These are phyloP conservation scores for Populus hybrid DNA, from an alignment of 441 rosid species.

Conservation along the genomic window DNA sequence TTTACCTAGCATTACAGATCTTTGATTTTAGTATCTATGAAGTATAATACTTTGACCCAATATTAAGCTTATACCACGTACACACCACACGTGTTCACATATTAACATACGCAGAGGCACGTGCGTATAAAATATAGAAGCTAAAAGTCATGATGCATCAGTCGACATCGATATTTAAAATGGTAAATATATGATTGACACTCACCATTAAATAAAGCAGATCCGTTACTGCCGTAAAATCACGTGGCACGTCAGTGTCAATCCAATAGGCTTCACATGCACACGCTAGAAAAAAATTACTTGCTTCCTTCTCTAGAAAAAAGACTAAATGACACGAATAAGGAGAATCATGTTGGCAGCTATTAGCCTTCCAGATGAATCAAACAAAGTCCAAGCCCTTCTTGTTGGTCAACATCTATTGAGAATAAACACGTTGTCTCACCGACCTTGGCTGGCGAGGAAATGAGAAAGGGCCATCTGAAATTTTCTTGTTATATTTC, in stretches of 20 bases:
- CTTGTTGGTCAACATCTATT: background rate
- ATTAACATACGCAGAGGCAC: background rate
- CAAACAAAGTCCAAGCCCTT: background rate
- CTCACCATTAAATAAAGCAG: background rate
- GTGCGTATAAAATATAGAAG: background rate
- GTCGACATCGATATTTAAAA: background rate
- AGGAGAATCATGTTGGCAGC: background rate
- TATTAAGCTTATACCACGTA: background rate
- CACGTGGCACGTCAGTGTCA: background rate
- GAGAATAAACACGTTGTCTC: slow-evolving; percentile 54
- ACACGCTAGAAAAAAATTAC: background rate
- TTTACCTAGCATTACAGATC: background rate
- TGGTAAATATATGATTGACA: background rate
- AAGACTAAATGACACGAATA: background rate
- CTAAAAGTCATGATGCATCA: background rate
- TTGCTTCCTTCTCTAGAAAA: background rate
- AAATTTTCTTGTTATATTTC: slow-evolving; percentile 48
- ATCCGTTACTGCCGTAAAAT: background rate
- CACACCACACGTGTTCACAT: too few relatives aligned
- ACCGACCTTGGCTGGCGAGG: slow-evolving; percentile 81
- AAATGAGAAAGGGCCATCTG: slow-evolving; percentile 54
- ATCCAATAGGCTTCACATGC: background rate
- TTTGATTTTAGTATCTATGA: background rate
- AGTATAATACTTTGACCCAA: background rate
- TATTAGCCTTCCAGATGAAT: background rate